These are phyloP conservation scores for Linnemannia hyalina DNA, from an alignment of 192 early-diverging fungal species.

Conservation along the genomic window DNA sequence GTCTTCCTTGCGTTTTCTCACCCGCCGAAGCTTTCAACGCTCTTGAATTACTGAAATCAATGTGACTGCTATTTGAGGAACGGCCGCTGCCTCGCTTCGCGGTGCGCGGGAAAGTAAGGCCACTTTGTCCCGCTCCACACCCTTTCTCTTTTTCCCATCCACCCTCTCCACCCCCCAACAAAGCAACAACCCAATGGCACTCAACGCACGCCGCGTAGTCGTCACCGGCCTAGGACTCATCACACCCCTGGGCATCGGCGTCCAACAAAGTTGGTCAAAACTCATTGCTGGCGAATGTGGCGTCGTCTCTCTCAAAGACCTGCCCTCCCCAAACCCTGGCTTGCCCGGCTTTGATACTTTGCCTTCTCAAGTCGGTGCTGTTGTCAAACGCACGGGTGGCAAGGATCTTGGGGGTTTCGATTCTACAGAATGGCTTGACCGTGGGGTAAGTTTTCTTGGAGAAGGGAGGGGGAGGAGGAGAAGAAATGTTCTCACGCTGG, in stretches of 20 bases:
- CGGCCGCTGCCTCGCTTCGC: no score
- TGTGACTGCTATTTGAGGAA: no score
- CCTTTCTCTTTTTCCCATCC: background rate
- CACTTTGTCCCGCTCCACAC: background rate
- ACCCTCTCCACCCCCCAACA: background rate
- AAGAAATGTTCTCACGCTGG: no score
- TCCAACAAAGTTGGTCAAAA: constrained; percentile 75
- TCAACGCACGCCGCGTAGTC: constrained; percentile 78
- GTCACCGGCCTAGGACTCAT: constrained; percentile 96
- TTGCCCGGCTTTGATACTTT: constrained; percentile 71
- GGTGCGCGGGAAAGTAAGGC: background rate
- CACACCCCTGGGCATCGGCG: constrained; percentile 89
- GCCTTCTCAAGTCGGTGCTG: constrained; percentile 82
- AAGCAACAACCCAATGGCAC: constrained; percentile 21
- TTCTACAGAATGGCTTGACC: constrained; percentile 78
- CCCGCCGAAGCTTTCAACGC: no score
- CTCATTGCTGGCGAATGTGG: constrained; percentile 83
- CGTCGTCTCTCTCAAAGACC: constrained; percentile 74
- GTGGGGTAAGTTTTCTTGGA: constrained; percentile 67
- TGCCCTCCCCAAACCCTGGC: constrained; percentile 24
- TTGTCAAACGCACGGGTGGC: constrained; percentile 68
- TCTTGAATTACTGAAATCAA: no score
- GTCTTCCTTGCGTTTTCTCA: no score
- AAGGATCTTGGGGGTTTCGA: constrained; percentile 73
- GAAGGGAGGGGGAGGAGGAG: no score